Conservation (phyloP, 2,329 filamentous ascomycete species). For the Fusarium kyushuense region DNA sequence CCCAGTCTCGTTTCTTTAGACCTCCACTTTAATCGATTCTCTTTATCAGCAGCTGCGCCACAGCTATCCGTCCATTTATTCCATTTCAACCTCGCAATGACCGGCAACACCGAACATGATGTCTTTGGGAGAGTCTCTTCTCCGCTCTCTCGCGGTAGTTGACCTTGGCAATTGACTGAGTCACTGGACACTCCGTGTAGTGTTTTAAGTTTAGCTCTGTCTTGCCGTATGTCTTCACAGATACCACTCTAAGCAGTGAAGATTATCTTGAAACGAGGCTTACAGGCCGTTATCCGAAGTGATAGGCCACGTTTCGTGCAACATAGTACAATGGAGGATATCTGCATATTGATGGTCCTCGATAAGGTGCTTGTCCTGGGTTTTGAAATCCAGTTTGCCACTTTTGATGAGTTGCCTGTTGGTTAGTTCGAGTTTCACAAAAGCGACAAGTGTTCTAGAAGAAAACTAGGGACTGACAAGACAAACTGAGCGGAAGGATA, state of each 20-base stretch:
- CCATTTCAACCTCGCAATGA: conserved; percentile 8
- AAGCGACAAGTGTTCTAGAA: too few relatives aligned
- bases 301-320: conserved; percentile 13
- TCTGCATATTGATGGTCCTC: conserved; percentile 13
- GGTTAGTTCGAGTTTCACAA: too few relatives aligned
- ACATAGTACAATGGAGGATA: conserved; percentile 6
- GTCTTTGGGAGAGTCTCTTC: neutral
- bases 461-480: neutral
- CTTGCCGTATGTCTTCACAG: conserved; percentile 8
- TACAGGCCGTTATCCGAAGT: conserved; percentile 3
- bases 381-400: conserved; percentile 26
- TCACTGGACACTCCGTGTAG: conserved; percentile 9
- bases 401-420: conserved; percentile 32
- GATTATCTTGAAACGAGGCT: conserved; percentile 23
- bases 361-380: conserved; percentile 14
- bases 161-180: neutral
- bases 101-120: conserved; percentile 38
- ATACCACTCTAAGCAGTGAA: conserved; percentile 12
- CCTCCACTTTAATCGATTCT: neutral
- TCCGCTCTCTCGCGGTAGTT: conserved; percentile 9
- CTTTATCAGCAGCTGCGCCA: conserved; percentile 24
- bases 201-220: conserved; percentile 3
- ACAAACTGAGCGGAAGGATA: conserved; percentile 22
- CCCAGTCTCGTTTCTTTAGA: conserved; percentile 8
- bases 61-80: conserved; percentile 21